A percentile compares a stretch with the other conserved stretches of the same genome.
Conservation (phyloP, 2,329 filamentous ascomycete species). For the Pseudogymnoascus verrucosus region DNA sequence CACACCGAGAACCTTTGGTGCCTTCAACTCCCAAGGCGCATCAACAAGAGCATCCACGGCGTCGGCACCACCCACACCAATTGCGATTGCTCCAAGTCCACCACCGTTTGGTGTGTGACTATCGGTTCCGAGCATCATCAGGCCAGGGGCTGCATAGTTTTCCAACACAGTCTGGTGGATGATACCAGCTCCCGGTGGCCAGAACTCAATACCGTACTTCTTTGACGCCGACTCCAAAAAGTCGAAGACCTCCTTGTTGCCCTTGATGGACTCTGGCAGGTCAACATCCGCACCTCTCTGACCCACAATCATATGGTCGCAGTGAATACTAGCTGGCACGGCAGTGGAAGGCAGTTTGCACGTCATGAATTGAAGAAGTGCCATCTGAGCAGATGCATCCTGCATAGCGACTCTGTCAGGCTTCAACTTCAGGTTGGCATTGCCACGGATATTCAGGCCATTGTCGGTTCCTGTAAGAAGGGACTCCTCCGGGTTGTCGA, state of each 20-base stretch:
- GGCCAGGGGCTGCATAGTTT: slow-evolving; percentile 91
- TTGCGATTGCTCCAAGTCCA: slow-evolving; percentile 85
- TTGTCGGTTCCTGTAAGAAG: slow-evolving; percentile 75
- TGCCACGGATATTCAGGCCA: slow-evolving; percentile 75
- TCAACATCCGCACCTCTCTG: slow-evolving; percentile 83
- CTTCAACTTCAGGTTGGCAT: slow-evolving; percentile 91
- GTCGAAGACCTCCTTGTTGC: slow-evolving; percentile 95
- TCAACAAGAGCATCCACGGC: slow-evolving; percentile 95
- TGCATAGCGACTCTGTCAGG: slow-evolving; percentile 98
- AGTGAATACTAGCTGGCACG: slow-evolving; percentile 95
- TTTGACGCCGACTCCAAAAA: slow-evolving; percentile 89
- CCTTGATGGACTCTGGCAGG: slow-evolving; percentile 73
- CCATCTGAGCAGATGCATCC: slow-evolving; percentile 98
- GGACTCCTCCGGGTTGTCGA: slow-evolving; percentile 83
- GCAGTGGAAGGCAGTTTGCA: slow-evolving; percentile 84
- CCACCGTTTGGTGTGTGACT: slow-evolving; percentile 98
- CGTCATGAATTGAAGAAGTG: slow-evolving; percentile 95
- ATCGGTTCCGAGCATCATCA: slow-evolving; percentile 99
- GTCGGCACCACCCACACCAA: slow-evolving; percentile 94
- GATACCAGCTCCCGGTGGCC: slow-evolving; percentile 87
- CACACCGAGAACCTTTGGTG: slow-evolving; percentile 82
- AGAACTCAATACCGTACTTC: slow-evolving; percentile 92
- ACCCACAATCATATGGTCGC: slow-evolving; percentile 97
- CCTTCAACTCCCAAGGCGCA: slow-evolving; percentile 95
- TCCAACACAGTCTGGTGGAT: slow-evolving; percentile 97